Conservation (phyloP, 768 basidiomycete species). For the Galerina sulciceps region DNA sequence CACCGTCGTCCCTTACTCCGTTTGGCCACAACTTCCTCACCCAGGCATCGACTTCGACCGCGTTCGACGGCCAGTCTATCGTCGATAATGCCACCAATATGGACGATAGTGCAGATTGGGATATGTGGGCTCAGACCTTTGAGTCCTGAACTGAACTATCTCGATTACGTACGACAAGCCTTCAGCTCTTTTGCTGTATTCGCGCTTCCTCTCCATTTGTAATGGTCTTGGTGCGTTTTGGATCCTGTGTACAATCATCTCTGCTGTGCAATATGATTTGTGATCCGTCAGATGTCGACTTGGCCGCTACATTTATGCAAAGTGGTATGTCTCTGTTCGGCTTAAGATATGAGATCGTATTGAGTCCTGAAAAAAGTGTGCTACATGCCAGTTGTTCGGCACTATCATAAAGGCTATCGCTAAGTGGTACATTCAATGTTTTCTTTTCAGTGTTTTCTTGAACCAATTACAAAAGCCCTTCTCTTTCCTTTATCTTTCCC, state of each 20-base stretch:
- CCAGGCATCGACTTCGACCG: not conserved
- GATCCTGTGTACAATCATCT: slow-evolving; percentile 5
- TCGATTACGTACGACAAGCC: not conserved
- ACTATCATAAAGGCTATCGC: not conserved
- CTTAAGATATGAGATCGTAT: too few species aligned
- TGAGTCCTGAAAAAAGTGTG: too few species aligned
- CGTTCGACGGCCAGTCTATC: slow-evolving; percentile 1
- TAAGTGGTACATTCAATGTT: not conserved
- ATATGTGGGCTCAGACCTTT: slow-evolving; percentile 14
- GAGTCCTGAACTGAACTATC: slow-evolving; percentile 1
- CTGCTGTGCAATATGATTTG: slow-evolving; percentile 20
- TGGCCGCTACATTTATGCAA: too few species aligned
- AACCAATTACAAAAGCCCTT: not conserved
- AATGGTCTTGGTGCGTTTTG: slow-evolving; percentile 9
- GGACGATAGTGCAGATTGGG: slow-evolving; percentile 17
- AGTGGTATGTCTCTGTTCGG: too few species aligned
- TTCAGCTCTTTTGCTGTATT: not conserved
- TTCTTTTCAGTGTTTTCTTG: not conserved
- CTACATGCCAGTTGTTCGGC: not conserved
- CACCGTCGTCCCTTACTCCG: not conserved
- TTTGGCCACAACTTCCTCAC: slow-evolving; percentile 1
- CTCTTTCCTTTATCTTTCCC: not conserved
- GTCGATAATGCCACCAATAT: slow-evolving; percentile 13
- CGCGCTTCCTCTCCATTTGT: slow-evolving; percentile 11
- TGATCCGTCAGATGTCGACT: slow-evolving; percentile 1